Conservation (phyloP, 805 yeast genomes). For the Candida tibetensis region DNA sequence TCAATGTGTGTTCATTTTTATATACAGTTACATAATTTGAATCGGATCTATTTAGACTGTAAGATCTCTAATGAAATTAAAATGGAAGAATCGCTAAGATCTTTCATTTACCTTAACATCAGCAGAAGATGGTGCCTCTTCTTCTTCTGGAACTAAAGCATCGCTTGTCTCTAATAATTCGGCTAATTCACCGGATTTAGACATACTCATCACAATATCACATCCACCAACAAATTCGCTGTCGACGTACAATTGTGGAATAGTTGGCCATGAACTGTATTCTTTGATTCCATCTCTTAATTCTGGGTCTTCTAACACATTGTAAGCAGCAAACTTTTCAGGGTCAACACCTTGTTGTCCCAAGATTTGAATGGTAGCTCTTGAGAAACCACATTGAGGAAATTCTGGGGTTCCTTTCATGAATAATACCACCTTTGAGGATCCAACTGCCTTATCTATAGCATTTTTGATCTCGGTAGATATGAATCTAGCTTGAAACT, state of each 20-base stretch:
- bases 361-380: conserved; percentile 88
- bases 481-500: conserved; percentile 42
- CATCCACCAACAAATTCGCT: conserved; percentile 97
- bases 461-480: conserved; percentile 81
- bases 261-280: conserved; percentile 96
- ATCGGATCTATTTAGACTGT: background rate
- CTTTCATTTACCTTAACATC: conserved; percentile 38
- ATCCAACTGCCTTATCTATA: conserved; percentile 76
- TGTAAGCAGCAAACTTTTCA: conserved; percentile 91
- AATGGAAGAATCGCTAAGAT: conserved; percentile 18
- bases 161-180: conserved; percentile 76
- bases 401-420: conserved; percentile 99
- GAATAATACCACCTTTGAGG: conserved; percentile 93
- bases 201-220: conserved; percentile 91
- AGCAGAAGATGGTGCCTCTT: conserved; percentile 33
- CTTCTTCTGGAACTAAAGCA: conserved; percentile 79
- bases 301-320: conserved; percentile 92
- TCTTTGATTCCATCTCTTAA: conserved; percentile 95
- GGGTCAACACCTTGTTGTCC: conserved; percentile 99
- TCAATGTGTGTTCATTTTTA: background rate
- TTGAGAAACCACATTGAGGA: conserved; percentile 96
- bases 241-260: conserved; percentile 90
- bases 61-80: too few species aligned
- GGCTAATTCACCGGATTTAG: conserved; percentile 84
- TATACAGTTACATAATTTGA: background rate